Base-by-base conservation (phyloP, 768 basidiomycete genomes). In the Pulveroboletus ravenelii region DNA sequence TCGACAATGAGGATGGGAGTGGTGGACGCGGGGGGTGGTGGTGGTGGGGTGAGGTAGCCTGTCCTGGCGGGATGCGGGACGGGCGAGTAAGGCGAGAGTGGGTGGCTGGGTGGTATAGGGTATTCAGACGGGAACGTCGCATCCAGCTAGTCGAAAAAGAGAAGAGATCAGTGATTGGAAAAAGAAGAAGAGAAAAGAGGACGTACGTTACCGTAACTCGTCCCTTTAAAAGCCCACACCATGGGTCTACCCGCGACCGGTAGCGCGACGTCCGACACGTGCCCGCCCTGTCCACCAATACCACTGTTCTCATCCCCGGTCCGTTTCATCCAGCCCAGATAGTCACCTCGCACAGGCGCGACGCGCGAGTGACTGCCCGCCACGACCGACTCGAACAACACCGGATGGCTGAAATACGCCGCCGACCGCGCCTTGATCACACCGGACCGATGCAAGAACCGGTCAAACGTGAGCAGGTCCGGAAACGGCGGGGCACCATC, bases 371-470 rank as follows among this genome's bases (percentile, higher is more conserved):
- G 48, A 12, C 56, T 54, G 1, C 13, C 0, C 0, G 43, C 60
- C 3, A 56, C 15, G 0, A 60, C 58, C 5, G 80, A 63, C 45
- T 81, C 78, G 36, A 74, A 58, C 41, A 78, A 72, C 23, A 81
- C 60, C 1, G 79, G 81, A 49, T 80, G 74, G 1, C 58, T 63
- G 0, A 75, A 55, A n/a, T 62, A 61, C 1, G 53, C 52, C 6
- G 53, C 55, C 1, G 72, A 59, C 51, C 78, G 74, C 20, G 62
- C 58, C 57, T 72, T 69, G 23, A 76, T 64, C 37, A 62, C 50
- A 32, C 55, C 56, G n/a, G 69, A 72, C 7, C 81, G 72, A 23
- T 74, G 57, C 42, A 78, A 54, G 61, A 84, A 81, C 15, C 79
- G 74, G 23, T 64, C 56, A n/a, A 58, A 67, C 2, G 78, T 73